Evolutionary conservation across 257 asterid genomes (phyloP), one percentile per base, ranked within the genome.

Genomic region (Ballota nigra): DNA sequence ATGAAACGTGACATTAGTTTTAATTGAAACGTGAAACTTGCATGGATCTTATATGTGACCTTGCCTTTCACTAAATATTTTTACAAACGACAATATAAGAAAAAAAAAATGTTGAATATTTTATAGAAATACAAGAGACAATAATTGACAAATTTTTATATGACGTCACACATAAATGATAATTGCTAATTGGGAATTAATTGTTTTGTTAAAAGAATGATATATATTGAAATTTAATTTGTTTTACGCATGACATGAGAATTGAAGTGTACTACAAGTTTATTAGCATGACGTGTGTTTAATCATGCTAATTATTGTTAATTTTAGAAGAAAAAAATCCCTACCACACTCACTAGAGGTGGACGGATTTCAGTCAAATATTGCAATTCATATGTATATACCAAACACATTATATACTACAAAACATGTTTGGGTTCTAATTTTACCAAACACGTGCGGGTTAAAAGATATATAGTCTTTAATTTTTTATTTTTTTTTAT

Each of bases 261-360:
- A 63, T 64, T 73, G 52, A 64, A 65, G 67, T 65, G 72, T 12
- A 65, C 52, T 65, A 26, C 72, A 73, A 73, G 78, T 53, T 73
- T 45, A 53, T 64, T 9, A 63, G 51, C 15, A 55, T 16, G 56
- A 52, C 59, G 38, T 34, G 13, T 2, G 6, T 52, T 24, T 52
- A 63, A 53, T 68, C 18, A 73, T 51, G 4, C 31, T 34, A 45
- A 69, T 52, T 33, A 53, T 33, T 20, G 52, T 24, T 6, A 28
- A 51, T 18, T 51, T 15, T 59, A 28, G 38, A 1, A n/a, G n/a
- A n/a, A n/a, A n/a, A 24, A 57, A 24, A 10, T 57, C 63, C 19
- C 5, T n/a, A 10, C 61, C n/a, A n/a, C n/a, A n/a, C n/a, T n/a
- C n/a, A n/a, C n/a, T n/a, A n/a, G 4, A 23, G n/a, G 62, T 56